These are phyloP conservation scores for Nemania sp. DNA, from an alignment of 2,329 filamentous ascomycete genomes.

Conservation along the genomic window DNA sequence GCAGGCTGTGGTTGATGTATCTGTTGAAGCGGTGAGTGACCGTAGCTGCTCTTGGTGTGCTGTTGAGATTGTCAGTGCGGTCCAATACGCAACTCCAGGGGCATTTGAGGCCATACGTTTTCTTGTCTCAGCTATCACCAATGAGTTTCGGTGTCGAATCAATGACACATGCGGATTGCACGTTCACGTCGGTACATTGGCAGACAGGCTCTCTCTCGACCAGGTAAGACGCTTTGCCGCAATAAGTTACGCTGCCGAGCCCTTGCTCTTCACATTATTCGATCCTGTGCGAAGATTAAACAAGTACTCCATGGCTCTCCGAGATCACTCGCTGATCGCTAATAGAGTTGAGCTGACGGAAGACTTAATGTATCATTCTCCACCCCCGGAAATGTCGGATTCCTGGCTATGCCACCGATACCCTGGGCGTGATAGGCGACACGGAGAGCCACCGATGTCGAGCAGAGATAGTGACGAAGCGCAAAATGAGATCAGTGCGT, in stretches of 20 bases:
- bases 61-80: slow-evolving; percentile 25
- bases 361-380: not conserved
- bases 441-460: slow-evolving; percentile 22
- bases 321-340: slow-evolving; percentile 11
- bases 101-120: slow-evolving; percentile 20
- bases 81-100: slow-evolving; percentile 7
- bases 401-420: slow-evolving; percentile 3
- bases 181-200: slow-evolving; percentile 30
- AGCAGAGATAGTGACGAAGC: slow-evolving; percentile 2
- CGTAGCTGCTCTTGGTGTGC: not conserved
- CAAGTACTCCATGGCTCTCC: slow-evolving; percentile 13
- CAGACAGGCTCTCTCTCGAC: slow-evolving; percentile 19
- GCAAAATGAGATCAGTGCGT: slow-evolving; percentile 4
- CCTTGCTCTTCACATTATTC: slow-evolving; percentile 25
- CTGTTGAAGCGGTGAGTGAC: not conserved
- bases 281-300: slow-evolving; percentile 16
- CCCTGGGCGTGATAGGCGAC: slow-evolving; percentile 11
- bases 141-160: slow-evolving; percentile 13
- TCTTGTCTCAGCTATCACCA: slow-evolving; percentile 10
- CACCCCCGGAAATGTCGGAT: not conserved
- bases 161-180: slow-evolving; percentile 28
- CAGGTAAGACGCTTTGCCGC: slow-evolving; percentile 21
- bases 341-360: not conserved
- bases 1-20: not conserved
- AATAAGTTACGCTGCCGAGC: slow-evolving; percentile 27